These are phyloP conservation scores for Arabis hirsuta DNA, from an alignment of 345 rosid genomes.

Conservation along the genomic window DNA sequence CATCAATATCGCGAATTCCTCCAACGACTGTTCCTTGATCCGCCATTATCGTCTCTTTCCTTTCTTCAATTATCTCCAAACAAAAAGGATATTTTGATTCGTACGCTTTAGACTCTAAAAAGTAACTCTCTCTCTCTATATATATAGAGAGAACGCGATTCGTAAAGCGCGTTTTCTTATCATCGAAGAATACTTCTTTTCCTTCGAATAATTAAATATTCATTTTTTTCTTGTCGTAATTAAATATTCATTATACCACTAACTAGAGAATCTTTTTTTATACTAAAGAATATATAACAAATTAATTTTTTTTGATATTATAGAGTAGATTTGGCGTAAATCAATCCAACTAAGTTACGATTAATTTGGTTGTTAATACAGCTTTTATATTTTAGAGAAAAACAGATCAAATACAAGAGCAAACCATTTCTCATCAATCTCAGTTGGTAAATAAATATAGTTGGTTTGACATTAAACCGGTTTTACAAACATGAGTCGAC, in stretches of 20 bases:
- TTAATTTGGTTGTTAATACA: no score
- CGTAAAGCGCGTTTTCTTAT: constrained; percentile 27
- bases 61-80: constrained; percentile 2
- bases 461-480: constrained; percentile 28
- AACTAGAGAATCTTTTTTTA: constrained; percentile 21
- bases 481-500: constrained; percentile 38
- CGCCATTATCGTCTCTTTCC: constrained; percentile 33
- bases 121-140: neutral
- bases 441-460: constrained; percentile 1
- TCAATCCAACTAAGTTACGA: no score
- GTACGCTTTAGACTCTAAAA: neutral
- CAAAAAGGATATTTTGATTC: constrained; percentile 3
- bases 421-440: constrained; percentile 4
- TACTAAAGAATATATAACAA: neutral
- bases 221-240: no score
- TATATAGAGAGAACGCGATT: neutral
- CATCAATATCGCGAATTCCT: constrained; percentile 53
- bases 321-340: no score
- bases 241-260: constrained; percentile 20
- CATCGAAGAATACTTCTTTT: constrained; percentile 32
- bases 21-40: constrained; percentile 52
- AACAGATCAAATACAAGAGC: neutral
- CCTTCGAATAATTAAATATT: neutral
- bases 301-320: neutral
- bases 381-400: neutral